These are phyloP conservation scores for Serendipita sp. DNA, from an alignment of 768 basidiomycete genomes.

Conservation along the genomic window DNA sequence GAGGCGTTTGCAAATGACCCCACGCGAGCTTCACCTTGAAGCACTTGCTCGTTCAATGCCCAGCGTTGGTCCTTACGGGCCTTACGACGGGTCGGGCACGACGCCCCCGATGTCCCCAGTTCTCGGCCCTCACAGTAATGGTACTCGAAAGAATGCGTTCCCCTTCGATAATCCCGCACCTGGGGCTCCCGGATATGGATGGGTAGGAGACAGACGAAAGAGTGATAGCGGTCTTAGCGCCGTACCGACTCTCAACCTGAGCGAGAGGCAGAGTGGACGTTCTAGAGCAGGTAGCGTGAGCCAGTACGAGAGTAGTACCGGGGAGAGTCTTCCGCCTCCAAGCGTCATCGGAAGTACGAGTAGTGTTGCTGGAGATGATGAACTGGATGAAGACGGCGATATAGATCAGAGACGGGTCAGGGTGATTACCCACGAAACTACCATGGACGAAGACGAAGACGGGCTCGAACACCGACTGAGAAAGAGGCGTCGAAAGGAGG, in stretches of 20 bases:
- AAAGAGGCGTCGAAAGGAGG: conserved; percentile 2
- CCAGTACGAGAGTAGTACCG: not conserved
- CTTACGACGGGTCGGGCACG: not conserved
- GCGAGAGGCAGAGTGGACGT: not conserved
- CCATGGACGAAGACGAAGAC: not conserved
- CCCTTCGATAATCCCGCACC: conserved; percentile 1
- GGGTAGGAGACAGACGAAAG: not conserved
- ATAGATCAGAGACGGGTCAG: not conserved
- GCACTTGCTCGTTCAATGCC: conserved; percentile 4
- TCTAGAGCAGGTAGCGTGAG: not conserved
- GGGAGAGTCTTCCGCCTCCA: not conserved
- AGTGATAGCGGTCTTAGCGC: not conserved
- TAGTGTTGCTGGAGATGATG: conserved; percentile 2
- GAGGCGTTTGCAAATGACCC: not conserved
- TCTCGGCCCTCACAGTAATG: not conserved
- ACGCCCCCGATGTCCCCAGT: conserved; percentile 2
- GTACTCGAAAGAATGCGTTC: not conserved
- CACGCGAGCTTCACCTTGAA: conserved; percentile 1
- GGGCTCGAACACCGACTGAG: not conserved
- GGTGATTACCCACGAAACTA: not conserved
- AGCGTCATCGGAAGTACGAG: conserved; percentile 3
- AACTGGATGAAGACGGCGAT: not conserved
- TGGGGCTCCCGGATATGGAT: conserved; percentile 1
- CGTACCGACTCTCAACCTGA: not conserved
- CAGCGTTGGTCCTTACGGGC: conserved; percentile 2